Percentiles rank a stretch among this genome's conserved stretches.
Conservation (phyloP, 1,284 basidiomycete genomes). For the Sanghuangporus baumii region DNA sequence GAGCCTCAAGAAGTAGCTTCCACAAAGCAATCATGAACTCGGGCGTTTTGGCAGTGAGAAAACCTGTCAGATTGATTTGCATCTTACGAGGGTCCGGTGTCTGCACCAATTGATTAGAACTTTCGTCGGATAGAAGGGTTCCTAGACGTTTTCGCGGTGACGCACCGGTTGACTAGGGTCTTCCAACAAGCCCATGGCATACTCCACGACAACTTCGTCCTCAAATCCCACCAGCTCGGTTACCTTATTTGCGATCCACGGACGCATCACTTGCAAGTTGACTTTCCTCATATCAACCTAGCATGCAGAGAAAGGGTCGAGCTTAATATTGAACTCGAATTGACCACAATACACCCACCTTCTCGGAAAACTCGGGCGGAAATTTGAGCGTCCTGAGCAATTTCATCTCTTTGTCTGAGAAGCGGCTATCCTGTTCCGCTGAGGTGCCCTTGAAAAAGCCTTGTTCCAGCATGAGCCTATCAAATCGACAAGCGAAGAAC, state of each 20-base stretch:
- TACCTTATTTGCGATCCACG: conserved; percentile 92
- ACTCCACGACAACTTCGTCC: conserved; percentile 96
- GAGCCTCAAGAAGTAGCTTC: conserved; percentile 87
- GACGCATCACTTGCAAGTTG: conserved; percentile 81
- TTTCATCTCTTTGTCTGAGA: conserved; percentile 92
- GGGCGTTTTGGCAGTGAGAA: conserved; percentile 77
- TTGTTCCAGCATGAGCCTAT: conserved; percentile 24
- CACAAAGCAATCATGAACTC: conserved; percentile 87
- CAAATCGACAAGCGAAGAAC: conserved; percentile 2
- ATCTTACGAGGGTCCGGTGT: conserved; percentile 90
- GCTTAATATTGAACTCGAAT: not conserved
- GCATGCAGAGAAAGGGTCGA: not conserved
- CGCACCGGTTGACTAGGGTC: conserved; percentile 74
- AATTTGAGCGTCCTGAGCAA: conserved; percentile 88
- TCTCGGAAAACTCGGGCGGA: conserved; percentile 83
- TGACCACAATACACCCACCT: conserved; percentile 41
- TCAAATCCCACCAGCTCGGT: conserved; percentile 89
- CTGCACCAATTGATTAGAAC: conserved; percentile 33
- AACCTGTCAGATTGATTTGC: conserved; percentile 92
- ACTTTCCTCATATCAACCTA: conserved; percentile 96
- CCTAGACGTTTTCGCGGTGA: not conserved
- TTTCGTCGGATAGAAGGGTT: not conserved
- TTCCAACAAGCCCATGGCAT: conserved; percentile 90
- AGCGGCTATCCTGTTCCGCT: conserved; percentile 82
- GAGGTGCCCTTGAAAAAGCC: conserved; percentile 87